Conservation (phyloP, 139 green algal genomes). For the Chlamydomonas sp. region DNA sequence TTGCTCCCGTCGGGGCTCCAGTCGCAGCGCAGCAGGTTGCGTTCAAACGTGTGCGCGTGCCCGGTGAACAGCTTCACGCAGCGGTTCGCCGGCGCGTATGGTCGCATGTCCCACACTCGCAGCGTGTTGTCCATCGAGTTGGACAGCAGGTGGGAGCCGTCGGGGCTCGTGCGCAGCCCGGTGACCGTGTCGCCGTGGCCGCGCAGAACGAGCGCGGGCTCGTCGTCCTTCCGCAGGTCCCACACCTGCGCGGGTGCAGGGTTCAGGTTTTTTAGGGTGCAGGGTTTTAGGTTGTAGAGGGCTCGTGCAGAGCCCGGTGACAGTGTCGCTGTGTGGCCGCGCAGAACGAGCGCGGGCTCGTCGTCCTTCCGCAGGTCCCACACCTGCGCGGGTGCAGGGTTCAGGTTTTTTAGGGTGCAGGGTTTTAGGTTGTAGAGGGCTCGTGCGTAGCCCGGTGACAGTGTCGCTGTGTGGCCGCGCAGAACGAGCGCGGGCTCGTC, state of each 20-base stretch:
- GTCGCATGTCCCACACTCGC: conserved; percentile 64
- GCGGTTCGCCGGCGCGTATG: conserved; percentile 81
- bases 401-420: too few species aligned
- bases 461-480: too few species aligned
- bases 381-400: too few species aligned
- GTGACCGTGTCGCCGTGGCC: conserved; percentile 77
- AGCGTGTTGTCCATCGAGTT: conserved; percentile 98
- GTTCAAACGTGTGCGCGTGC: conserved; percentile 86
- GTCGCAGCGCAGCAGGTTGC: conserved; percentile 83
- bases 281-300: too few species aligned
- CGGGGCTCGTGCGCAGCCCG: conserved; percentile 70
- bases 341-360: too few species aligned
- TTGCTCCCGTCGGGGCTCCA: conserved; percentile 80
- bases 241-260: conserved; percentile 40
- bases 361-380: too few species aligned
- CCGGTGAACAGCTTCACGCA: conserved; percentile 62
- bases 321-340: too few species aligned
- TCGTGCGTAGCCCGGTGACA: too few species aligned
- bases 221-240: conserved; percentile 73
- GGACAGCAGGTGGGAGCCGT: conserved; percentile 81
- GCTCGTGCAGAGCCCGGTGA: too few species aligned
- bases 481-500: too few species aligned
- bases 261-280: background rate
- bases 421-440: too few species aligned
- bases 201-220: conserved; percentile 48